These are phyloP conservation scores for Lichtheimia corymbifera DNA, from an alignment of 371 early-diverging fungal genomes.

Conservation along the genomic window DNA sequence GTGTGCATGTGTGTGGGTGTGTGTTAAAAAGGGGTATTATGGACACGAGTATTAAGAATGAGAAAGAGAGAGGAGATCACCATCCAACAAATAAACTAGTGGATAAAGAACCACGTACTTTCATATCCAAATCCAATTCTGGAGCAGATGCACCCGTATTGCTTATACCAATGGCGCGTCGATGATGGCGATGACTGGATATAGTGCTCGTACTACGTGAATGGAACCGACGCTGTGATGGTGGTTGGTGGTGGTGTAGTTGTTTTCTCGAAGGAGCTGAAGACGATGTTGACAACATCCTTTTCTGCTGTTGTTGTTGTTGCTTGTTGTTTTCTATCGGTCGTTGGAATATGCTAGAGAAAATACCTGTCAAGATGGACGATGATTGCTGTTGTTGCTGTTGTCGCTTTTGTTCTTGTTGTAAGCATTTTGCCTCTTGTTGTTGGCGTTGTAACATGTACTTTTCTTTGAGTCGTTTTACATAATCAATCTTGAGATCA, in stretches of 20 bases:
- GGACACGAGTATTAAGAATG: too few species aligned
- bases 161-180: too few species aligned
- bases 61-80: neutral
- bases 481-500: conserved; percentile 59
- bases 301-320: neutral
- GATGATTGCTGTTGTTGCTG: neutral
- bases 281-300: neutral
- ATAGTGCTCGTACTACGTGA: neutral
- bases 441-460: conserved; percentile 39
- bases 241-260: neutral
- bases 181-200: too few species aligned
- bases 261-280: neutral
- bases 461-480: conserved; percentile 56
- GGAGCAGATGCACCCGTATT: neutral
- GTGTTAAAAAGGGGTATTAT: too few species aligned
- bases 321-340: neutral
- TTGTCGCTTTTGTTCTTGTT: neutral
- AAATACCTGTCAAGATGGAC: neutral
- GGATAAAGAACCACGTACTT: conserved; percentile 15
- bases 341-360: conserved; percentile 22
- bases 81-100: conserved; percentile 12
- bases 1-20: too few species aligned
- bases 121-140: conserved; percentile 16
- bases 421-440: conserved; percentile 1
- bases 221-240: neutral